phyloP scores from a whole-genome alignment of 805 yeast genomes.

The Metschnikowia lunata region DNA sequence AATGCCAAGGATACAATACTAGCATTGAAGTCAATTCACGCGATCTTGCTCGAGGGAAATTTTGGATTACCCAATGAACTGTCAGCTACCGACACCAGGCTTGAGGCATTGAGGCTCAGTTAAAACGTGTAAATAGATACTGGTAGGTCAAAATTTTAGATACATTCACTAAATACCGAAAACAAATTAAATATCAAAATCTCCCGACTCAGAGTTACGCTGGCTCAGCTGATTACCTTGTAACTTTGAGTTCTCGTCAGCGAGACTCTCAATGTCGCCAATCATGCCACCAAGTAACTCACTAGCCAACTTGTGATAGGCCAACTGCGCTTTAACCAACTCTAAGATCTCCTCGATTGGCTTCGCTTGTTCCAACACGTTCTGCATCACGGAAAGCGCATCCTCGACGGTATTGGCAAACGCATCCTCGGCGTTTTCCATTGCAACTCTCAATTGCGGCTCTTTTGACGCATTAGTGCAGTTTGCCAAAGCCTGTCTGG shows the following conservation, averaged over 20 bases:
- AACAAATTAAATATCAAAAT: conserved; percentile 22
- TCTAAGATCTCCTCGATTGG: conserved; percentile 65
- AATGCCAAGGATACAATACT: conserved; percentile 76
- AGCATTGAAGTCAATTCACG: conserved; percentile 84
- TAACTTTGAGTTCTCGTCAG: conserved; percentile 40
- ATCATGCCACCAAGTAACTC: conserved; percentile 62
- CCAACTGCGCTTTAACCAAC: conserved; percentile 73
- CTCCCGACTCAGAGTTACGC: conserved; percentile 18
- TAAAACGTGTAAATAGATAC: neutral
- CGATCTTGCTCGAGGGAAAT: conserved; percentile 55
- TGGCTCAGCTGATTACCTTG: conserved; percentile 13
- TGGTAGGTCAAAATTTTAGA: neutral
- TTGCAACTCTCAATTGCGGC: conserved; percentile 67
- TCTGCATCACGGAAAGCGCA: conserved; percentile 78
- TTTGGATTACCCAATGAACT: conserved; percentile 18
- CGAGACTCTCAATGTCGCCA: conserved; percentile 58
- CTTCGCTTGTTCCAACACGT: conserved; percentile 66
- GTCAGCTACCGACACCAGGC: conserved; percentile 16
- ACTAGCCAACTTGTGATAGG: conserved; percentile 71
- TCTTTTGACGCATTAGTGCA: conserved; percentile 49
- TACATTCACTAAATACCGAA: neutral
- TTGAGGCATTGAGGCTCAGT: conserved; percentile 15
- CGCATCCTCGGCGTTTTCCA: conserved; percentile 84
- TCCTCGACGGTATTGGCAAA: conserved; percentile 88
- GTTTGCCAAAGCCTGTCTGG: conserved; percentile 46